Conservation (phyloP, 2,329 filamentous ascomycete species). For the Aspergillus spinulosporus region DNA sequence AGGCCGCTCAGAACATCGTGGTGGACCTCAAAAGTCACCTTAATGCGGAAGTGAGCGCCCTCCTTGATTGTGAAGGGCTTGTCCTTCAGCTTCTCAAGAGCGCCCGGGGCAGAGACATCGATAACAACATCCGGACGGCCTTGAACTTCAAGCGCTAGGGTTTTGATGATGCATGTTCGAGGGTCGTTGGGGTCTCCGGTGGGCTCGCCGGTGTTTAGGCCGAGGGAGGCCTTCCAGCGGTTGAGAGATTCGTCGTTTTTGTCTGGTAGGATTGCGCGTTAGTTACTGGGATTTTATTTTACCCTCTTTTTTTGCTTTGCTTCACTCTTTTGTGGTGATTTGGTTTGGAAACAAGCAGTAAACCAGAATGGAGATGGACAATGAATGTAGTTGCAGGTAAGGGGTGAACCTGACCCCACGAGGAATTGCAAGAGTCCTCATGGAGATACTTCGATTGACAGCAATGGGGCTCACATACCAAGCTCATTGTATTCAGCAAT, state of each 20-base stretch:
- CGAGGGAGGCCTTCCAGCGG: conserved; percentile 96
- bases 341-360: no score
- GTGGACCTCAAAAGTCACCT: conserved; percentile 90
- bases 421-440: conserved; percentile 5
- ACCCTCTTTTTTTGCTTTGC: no score
- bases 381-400: conserved; percentile 1
- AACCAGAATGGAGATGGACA: not conserved
- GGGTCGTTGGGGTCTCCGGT: conserved; percentile 77
- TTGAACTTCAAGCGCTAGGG: conserved; percentile 81
- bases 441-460: not conserved
- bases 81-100: conserved; percentile 76
- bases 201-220: conserved; percentile 70
- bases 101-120: conserved; percentile 73
- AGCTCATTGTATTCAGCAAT: conserved; percentile 92
- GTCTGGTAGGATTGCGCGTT: conserved; percentile 47
- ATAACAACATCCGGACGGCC: conserved; percentile 85
- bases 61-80: conserved; percentile 98
- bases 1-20: conserved; percentile 93
- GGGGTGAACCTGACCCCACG: conserved; percentile 12
- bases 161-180: conserved; percentile 89
- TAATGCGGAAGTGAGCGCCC: conserved; percentile 90
- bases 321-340: no score
- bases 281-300: not conserved
- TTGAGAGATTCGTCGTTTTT: conserved; percentile 87
- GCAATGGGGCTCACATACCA: conserved; percentile 59